Evolutionary conservation across 2,329 filamentous ascomycete species (phyloP), one percentile per base, ranked within the genome.

Genomic region (Trichoderma sp.): DNA sequence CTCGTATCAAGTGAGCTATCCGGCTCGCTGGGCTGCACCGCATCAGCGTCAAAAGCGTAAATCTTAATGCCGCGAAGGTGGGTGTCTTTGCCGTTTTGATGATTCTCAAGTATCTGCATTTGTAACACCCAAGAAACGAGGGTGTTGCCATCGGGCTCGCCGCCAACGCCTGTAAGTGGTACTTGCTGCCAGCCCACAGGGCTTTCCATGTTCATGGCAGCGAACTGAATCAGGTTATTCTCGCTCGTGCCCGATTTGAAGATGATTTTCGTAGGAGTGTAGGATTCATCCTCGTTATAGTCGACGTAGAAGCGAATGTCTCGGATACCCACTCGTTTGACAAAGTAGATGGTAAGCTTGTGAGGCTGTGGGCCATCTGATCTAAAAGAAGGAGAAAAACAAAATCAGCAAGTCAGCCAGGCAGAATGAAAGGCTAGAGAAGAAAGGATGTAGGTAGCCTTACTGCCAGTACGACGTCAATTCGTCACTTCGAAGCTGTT

Each of bases 31-130:
- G 78, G 81, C 19, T 80, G 81, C 14, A 83, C 81, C 7, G 78
- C 76, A 70, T 87, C 86, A 33, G 83, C 81, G 71, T 87, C 85
- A 21, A 87, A 81, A 1, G 87, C 87, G 73, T 88, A 99, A 11
- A 98, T 91, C 82, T 97, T 96, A 79, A 99, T 87, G 2, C 94
- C 95, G 19, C 96, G 87, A 29, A 99, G 87, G 83, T 99, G 96
- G n/a, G 96, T 99, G 78, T 99, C 96, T 79, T 99, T 99, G 72
- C 96, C 96, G 79, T 99, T 99, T 81, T 99, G 96, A 79, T 99
- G 96, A 77, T 99, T 99, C 82, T 98, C 96, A 63, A 95, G 87
- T 60, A 99, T 91, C 73, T 92, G 90, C 76, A 98, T 90, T 79
- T 98, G 94, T 33, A 99, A 86, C 35, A 98, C 88, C 82, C 95